Evolutionary conservation across 495 filamentous ascomycete genomes (phyloP).

Genomic region (Daldinia loculata): DNA sequence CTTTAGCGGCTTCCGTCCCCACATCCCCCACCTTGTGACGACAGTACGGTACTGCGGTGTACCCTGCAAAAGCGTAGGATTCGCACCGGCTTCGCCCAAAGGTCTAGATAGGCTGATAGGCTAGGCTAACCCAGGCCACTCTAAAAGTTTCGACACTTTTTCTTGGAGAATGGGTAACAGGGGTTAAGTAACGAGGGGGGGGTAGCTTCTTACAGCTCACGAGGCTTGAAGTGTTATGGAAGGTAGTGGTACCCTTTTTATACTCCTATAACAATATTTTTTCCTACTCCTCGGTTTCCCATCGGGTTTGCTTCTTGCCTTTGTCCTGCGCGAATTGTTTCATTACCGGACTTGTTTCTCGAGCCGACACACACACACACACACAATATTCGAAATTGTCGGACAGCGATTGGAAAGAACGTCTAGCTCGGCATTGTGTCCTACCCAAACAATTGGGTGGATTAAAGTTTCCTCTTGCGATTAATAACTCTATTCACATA

Average conservation of each 20-base stretch:
- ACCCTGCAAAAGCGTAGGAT: conserved; percentile 41
- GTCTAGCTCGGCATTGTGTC: conserved; percentile 7
- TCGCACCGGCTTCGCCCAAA: conserved; percentile 28
- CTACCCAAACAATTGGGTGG: conserved; percentile 31
- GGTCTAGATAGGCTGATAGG: conserved; percentile 18
- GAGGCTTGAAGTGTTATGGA: not conserved
- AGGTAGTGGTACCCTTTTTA: not conserved
- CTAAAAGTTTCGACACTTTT: conserved; percentile 2
- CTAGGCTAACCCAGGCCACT: conserved; percentile 31
- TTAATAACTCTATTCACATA: conserved; percentile 40
- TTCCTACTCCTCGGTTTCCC: not conserved
- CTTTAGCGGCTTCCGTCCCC: conserved; percentile 17
- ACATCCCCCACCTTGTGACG: conserved; percentile 40
- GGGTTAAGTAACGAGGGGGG: not conserved
- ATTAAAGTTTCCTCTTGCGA: conserved; percentile 24
- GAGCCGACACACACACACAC: not conserved
- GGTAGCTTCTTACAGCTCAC: conserved; percentile 1
- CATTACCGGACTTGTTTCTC: conserved; percentile 7
- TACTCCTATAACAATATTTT: not conserved
- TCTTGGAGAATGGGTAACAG: not conserved
- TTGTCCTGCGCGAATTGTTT: conserved; percentile 31
- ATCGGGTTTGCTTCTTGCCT: conserved; percentile 3
- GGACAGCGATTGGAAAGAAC: conserved; percentile 15
- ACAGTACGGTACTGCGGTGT: conserved; percentile 38
- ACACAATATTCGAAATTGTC: not conserved